phyloP scores from a whole-genome alignment of 805 yeast species.

The Wickerhamomyces queroliae region DNA sequence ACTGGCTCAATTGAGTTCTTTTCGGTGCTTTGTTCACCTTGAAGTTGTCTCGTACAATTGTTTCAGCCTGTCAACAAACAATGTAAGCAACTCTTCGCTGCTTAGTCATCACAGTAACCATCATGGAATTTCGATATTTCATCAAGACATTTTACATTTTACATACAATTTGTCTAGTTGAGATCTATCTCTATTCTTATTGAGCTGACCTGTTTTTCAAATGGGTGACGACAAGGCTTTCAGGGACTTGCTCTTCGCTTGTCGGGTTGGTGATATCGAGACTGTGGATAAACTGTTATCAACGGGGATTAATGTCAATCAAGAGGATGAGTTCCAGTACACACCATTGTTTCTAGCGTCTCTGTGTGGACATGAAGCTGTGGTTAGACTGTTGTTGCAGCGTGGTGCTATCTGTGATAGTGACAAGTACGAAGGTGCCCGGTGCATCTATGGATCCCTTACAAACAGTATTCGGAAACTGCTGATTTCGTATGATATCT shows the following conservation, averaged over 20 bases:
- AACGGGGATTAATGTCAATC: constrained; percentile 42
- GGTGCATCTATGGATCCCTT: constrained; percentile 74
- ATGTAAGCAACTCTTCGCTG: too few relatives aligned
- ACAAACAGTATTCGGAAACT: constrained; percentile 58
- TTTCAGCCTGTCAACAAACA: background rate
- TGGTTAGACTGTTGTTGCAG: constrained; percentile 55
- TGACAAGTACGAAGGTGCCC: constrained; percentile 76
- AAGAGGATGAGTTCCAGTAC: constrained; percentile 67
- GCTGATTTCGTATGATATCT: constrained; percentile 54
- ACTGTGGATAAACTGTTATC: constrained; percentile 52
- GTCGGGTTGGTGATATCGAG: constrained; percentile 64
- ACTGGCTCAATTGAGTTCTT: too few relatives aligned
- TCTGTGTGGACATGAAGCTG: constrained; percentile 64
- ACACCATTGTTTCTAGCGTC: constrained; percentile 71
- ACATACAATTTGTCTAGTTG: too few relatives aligned
- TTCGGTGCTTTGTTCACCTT: too few relatives aligned
- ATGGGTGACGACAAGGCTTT: constrained; percentile 24
- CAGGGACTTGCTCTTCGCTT: constrained; percentile 51
- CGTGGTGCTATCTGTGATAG: constrained; percentile 75
- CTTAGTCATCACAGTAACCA: too few relatives aligned
- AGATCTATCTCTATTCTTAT: too few relatives aligned
- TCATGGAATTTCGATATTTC: too few relatives aligned
- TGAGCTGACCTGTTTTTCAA: too few relatives aligned
- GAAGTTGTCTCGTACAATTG: too few relatives aligned
- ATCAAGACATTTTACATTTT: too few relatives aligned